Evolutionary conservation across 768 basidiomycete genomes (phyloP), one percentile per base, ranked within the genome.

Genomic region (Antrodiella citrinella): DNA sequence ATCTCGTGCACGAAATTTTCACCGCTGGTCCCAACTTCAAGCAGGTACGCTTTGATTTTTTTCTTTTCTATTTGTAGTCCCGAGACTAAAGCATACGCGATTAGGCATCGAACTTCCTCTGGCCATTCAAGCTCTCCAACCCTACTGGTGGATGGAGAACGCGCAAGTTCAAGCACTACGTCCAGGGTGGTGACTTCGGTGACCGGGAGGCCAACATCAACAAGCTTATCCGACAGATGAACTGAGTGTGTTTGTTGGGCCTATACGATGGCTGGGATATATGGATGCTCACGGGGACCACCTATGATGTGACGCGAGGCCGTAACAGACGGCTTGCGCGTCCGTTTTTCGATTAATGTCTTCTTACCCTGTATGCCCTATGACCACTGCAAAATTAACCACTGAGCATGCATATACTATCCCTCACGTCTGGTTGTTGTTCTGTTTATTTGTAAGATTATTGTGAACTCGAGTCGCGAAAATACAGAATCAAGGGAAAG

Each of bases 41-140:
- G 76, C 91, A 96, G 82, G 92, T 84, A 45, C 54, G 83, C 69
- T n/a, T n/a, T 43, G 45, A 24, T 47, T 26, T 19, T 30, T 9
- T 22, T 4, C 1, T n/a, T 30, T 35, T 24, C 44, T n/a, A n/a
- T n/a, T n/a, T n/a, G n/a, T n/a, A n/a, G n/a, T n/a, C n/a, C n/a
- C n/a, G n/a, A n/a, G n/a, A n/a, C n/a, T n/a, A n/a, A n/a, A n/a
- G n/a, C n/a, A n/a, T n/a, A n/a, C n/a, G n/a, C n/a, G n/a, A n/a
- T 15, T 35, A 35, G 30, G 87, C 84, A 51, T 81, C 87, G 59
- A 94, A 92, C 81, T 94, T 95, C 83, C 84, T 98, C 48, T 98
- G 94, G 94, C 96, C 96, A 21, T 97, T 99, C 82, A 99, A 99
- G 70, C 88, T 99, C 55, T 97, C 93, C 63, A 97, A 97, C 82